A percentile compares a stretch with the other conserved stretches of the same genome.
phyloP scores from a whole-genome alignment of 371 early-diverging fungal species.

The Actinomortierella wolfii region DNA sequence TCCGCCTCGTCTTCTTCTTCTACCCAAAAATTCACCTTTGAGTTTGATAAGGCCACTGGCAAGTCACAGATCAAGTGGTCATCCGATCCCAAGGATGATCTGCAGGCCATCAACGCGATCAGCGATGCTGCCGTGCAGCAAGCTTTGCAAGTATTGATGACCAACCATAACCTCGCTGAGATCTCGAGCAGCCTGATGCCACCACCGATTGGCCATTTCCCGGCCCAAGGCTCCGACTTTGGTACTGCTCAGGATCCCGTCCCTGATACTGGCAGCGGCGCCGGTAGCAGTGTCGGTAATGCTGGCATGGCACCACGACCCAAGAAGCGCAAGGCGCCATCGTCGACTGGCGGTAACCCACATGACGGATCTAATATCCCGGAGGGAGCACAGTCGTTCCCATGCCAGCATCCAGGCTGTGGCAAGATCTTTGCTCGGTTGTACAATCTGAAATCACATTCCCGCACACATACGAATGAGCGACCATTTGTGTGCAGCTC shows the following conservation, averaged over 20 bases:
- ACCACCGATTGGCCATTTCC: conserved; percentile 37
- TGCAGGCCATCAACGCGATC: conserved; percentile 4
- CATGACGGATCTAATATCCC: conserved; percentile 13
- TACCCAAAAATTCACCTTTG: conserved; percentile 28
- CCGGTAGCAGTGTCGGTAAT: no score
- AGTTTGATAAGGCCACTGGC: conserved; percentile 37
- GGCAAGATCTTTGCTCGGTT: conserved; percentile 76
- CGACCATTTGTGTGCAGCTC: conserved; percentile 78
- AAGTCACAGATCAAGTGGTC: conserved; percentile 46
- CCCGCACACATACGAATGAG: conserved; percentile 79
- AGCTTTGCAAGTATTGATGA: conserved; percentile 25
- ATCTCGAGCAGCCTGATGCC: conserved; percentile 10
- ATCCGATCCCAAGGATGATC: conserved; percentile 7
- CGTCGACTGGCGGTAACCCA: conserved; percentile 7
- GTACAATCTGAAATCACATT: conserved; percentile 82
- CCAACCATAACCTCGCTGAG: conserved; percentile 14
- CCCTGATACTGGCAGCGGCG: no score
- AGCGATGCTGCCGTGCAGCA: conserved; percentile 29
- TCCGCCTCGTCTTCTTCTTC: conserved; percentile 6
- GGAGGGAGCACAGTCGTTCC: conserved; percentile 44
- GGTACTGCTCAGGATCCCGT: conserved; percentile 22
- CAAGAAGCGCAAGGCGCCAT: conserved; percentile 24
- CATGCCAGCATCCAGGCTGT: conserved; percentile 73
- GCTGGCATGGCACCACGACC: conserved; percentile 1
- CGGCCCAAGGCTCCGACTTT: conserved; percentile 43